Base-by-base conservation (phyloP, 805 yeast species). In the Spathaspora passalidarum region DNA sequence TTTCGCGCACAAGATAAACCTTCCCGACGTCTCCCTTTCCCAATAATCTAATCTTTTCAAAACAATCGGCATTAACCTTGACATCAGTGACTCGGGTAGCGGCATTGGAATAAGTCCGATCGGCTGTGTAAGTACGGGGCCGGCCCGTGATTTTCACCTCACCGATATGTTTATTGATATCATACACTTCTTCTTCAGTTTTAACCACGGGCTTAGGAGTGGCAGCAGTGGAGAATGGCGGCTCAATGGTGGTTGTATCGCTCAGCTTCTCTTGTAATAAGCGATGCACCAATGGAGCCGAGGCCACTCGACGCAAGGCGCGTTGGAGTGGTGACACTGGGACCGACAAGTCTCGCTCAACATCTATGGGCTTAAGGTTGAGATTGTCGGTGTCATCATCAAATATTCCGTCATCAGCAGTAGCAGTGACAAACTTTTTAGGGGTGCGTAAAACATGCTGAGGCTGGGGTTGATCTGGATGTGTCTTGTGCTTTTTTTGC, bases 1-100 rank as follows among this genome's bases (percentile, higher is more conserved):
- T 88, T 56, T 95, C 97, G 49, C 86, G 78, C 4, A 94, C 99
- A 21, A 94, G 69, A 57, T 88, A 94, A 19, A 94, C 99, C 62
- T 89, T 91, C 2, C 99, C 99, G 32, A 94, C 98, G 59, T 94
- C 99, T 47, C 99, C 99, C 60, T 88, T 88, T 4, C 99, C 99
- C 42, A 94, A 69, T n/a, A 94, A 69, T 54, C 88, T 81, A 44
- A 94, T 80, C 61, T 89, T 92, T 54, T 91, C 97, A 62, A 94
- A 94, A 21, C 94, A 86, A 38, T 80, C 79, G 2, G 96, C 95
- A 5, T 84, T 79, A 17, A 95, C 99, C 57, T 86, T 89, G 8
- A 85, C 89, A 50, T 82, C 85, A 46, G 81, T 75, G 32, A 83
- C 76, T 57, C 82, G 87, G 45, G 86, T 86, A 10, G 96, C 81